Base-by-base conservation (phyloP, 768 basidiomycete species). In the Termitomyces heimii region DNA sequence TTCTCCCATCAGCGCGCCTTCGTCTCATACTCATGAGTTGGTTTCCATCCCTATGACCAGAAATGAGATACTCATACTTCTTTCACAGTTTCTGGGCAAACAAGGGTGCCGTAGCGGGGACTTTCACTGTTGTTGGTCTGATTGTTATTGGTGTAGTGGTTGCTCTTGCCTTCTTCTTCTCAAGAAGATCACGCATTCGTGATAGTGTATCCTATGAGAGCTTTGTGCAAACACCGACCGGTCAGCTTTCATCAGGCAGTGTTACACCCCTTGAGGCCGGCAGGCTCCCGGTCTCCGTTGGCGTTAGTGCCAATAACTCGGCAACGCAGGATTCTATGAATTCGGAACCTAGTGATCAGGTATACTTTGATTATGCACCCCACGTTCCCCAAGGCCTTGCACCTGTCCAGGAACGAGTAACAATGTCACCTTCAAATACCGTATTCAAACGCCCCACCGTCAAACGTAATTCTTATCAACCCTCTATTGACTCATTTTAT, bases 401-500 rank as follows among this genome's bases (percentile, higher is more conserved):
- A 2, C 55, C 64, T 39, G 47, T 65, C 7, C 54, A 56, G 43
- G 59, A 59, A 52, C 58, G 28, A 45, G 60, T 40, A 29, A 34
- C 31, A 1, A 13, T 20, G 35, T 37, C 55, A 31, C 20, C 32
- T n/a, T 29, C 44, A 18, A 34, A 49, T 7, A 56, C 56, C 5
- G 45, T 26, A 14, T 54, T 49, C 39, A 42, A 40, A 28, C 61
- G 58, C 6, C 45, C 42, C 28, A n/a, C 18, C 20, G 50, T 45
- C 5, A 56, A 18, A 22, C 68, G 70, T 42, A 61, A 60, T 44
- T 69, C 71, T 28, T 67, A 65, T 52, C 72, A 72, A 44, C 66
- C 64, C 22, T 75, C 74, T 28, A 63, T 74, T 56, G 76, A 77
- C 64, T 77, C 76, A 1, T 77, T 76, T 60, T 77, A 74, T 52